phyloP scores from a whole-genome alignment of 148 eudicot genomes.

The Cornus florida region DNA sequence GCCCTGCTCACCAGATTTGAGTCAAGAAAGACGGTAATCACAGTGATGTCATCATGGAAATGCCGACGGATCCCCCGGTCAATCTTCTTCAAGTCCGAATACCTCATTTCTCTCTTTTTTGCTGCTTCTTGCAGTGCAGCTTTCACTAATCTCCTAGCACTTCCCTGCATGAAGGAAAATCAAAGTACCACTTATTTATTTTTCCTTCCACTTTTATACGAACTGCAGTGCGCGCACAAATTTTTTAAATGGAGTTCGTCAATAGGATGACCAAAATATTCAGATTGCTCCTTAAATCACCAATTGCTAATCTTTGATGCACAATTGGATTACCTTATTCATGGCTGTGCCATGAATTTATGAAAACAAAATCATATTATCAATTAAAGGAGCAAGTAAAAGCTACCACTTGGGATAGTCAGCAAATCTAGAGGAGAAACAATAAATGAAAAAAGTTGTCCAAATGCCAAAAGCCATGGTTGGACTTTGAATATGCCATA shows the following conservation, averaged over 20 bases:
- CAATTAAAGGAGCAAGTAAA: neutral
- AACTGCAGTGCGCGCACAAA: neutral
- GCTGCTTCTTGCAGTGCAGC: slow-evolving; percentile 85
- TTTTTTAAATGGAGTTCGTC: too few species aligned
- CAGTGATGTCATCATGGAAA: slow-evolving; percentile 90
- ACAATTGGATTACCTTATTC: neutral
- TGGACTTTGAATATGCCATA: neutral
- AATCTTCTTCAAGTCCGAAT: slow-evolving; percentile 81
- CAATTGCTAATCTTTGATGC: neutral
- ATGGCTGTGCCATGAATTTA: neutral
- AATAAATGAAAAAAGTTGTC: neutral
- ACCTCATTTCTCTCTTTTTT: slow-evolving; percentile 89
- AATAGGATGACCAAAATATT: too few species aligned
- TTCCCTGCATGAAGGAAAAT: slow-evolving; percentile 56
- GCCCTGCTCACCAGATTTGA: slow-evolving; percentile 76
- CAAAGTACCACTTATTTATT: neutral
- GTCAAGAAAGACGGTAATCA: slow-evolving; percentile 71
- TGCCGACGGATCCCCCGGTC: slow-evolving; percentile 91
- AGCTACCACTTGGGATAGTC: neutral
- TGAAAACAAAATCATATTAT: neutral
- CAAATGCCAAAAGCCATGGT: neutral
- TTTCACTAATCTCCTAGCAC: slow-evolving; percentile 74
- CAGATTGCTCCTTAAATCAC: neutral
- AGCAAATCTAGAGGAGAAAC: neutral
- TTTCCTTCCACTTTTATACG: neutral